These are phyloP conservation scores for Acanthamoeba healyi DNA, from an alignment of 208 protist genomes.

Conservation along the genomic window DNA sequence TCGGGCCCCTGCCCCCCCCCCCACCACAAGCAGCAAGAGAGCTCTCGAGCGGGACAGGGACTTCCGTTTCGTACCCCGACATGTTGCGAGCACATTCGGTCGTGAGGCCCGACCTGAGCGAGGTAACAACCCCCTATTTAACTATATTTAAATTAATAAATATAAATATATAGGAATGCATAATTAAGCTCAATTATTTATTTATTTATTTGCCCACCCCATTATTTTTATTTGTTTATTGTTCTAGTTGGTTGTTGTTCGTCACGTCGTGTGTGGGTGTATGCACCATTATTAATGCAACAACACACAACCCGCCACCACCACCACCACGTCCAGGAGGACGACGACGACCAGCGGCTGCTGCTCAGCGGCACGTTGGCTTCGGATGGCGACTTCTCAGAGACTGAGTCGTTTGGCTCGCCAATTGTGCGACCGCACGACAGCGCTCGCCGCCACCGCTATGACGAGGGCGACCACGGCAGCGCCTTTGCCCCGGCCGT, in stretches of 20 bases:
- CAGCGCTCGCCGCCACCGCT: not conserved
- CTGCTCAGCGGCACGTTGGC: not conserved
- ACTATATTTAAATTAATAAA: not conserved
- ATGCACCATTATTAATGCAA: no score
- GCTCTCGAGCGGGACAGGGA: no score
- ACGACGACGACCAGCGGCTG: conserved; percentile 11
- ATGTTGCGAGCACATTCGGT: not conserved
- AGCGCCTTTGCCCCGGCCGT: not conserved
- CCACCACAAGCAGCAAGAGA: no score
- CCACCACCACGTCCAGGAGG: no score
- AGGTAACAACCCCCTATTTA: not conserved
- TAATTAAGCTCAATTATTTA: no score
- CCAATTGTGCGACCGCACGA: not conserved
- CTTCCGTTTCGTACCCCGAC: not conserved
- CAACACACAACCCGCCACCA: no score
- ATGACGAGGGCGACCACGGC: not conserved
- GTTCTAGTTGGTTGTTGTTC: not conserved
- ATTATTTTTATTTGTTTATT: not conserved
- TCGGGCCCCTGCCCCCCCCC: no score
- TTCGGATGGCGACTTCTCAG: conserved; percentile 22
- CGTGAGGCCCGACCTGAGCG: not conserved
- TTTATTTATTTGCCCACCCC: not conserved
- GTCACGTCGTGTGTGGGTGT: not conserved
- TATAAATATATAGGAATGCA: no score
- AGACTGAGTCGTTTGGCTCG: not conserved